phyloP scores from a whole-genome alignment of 1,284 basidiomycete genomes.

The Lentinula novae-zelandiae region DNA sequence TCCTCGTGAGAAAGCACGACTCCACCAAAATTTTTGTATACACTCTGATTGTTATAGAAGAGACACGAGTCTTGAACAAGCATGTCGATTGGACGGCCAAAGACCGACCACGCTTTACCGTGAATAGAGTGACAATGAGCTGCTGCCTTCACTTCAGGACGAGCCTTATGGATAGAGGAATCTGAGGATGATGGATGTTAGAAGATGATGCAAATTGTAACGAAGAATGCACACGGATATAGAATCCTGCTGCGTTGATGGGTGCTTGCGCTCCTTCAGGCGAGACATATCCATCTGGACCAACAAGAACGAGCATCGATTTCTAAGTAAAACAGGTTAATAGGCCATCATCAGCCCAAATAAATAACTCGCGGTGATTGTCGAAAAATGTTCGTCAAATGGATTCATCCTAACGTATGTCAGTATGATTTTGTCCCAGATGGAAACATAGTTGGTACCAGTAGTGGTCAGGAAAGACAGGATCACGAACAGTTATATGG shows the following conservation, averaged over 20 bases:
- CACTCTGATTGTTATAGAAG: constrained; percentile 37
- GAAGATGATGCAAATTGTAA: constrained; percentile 23
- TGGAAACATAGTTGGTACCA: constrained; percentile 9
- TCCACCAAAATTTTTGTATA: constrained; percentile 50
- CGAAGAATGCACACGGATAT: constrained; percentile 38
- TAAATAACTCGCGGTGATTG: constrained; percentile 20
- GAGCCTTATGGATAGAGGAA: constrained; percentile 54
- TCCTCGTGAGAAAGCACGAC: constrained; percentile 60
- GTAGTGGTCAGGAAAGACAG: constrained; percentile 19
- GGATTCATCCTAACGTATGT: constrained; percentile 25
- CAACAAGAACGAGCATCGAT: constrained; percentile 27
- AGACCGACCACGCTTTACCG: constrained; percentile 60
- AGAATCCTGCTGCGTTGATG: constrained; percentile 26
- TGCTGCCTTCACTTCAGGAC: constrained; percentile 60
- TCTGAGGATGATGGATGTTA: constrained; percentile 25
- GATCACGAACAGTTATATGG: constrained; percentile 57
- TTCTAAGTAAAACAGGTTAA: constrained; percentile 15
- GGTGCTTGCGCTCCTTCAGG: constrained; percentile 26
- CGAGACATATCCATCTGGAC: constrained; percentile 24
- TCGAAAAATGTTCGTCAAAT: constrained; percentile 24
- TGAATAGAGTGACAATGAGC: constrained; percentile 62
- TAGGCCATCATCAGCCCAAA: not conserved
- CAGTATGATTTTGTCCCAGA: not conserved
- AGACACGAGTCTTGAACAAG: constrained; percentile 47
- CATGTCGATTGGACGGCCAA: constrained; percentile 54